phyloP scores from a whole-genome alignment of 1,139 yeast genomes.

The Debaryomycetaceae sp. region DNA sequence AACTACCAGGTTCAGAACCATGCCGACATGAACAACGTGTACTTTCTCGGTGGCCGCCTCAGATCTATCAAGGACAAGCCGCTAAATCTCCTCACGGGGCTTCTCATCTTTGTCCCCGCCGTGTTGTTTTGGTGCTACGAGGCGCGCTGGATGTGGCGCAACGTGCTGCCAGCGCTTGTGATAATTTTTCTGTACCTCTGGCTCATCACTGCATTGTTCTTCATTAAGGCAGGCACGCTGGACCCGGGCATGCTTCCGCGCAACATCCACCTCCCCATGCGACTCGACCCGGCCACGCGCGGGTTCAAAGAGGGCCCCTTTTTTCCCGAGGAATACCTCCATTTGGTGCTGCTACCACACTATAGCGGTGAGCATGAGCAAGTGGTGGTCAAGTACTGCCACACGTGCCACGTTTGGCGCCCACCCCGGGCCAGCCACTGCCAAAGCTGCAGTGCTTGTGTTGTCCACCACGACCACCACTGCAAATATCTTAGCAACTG shows the following conservation, averaged over 20 bases:
- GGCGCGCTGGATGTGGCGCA: conserved; percentile 55
- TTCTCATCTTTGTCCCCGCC: conserved; percentile 39
- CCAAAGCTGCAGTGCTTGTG: conserved; percentile 40
- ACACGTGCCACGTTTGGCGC: conserved; percentile 47
- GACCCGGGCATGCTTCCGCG: conserved; percentile 78
- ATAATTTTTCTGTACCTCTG: conserved; percentile 57
- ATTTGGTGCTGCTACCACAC: conserved; percentile 52
- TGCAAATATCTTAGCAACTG: conserved; percentile 39
- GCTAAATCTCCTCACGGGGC: conserved; percentile 28
- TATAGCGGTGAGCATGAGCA: neutral
- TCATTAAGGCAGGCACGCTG: conserved; percentile 49
- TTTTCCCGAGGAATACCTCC: conserved; percentile 63
- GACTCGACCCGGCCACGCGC: conserved; percentile 6
- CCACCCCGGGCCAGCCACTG: conserved; percentile 45
- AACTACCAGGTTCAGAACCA: conserved; percentile 35
- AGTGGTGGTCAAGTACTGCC: conserved; percentile 43
- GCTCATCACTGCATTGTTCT: conserved; percentile 43
- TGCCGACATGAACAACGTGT: conserved; percentile 33
- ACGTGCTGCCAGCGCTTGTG: conserved; percentile 55
- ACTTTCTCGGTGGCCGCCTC: conserved; percentile 63
- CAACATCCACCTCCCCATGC: conserved; percentile 54
- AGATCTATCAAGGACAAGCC: conserved; percentile 38
- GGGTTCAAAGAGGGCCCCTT: conserved; percentile 16
- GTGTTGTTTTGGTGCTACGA: conserved; percentile 43
- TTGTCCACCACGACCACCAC: conserved; percentile 42